Evolutionary conservation across 495 filamentous ascomycete species (phyloP).

Genomic region (Hypoxylon subgilvum): DNA sequence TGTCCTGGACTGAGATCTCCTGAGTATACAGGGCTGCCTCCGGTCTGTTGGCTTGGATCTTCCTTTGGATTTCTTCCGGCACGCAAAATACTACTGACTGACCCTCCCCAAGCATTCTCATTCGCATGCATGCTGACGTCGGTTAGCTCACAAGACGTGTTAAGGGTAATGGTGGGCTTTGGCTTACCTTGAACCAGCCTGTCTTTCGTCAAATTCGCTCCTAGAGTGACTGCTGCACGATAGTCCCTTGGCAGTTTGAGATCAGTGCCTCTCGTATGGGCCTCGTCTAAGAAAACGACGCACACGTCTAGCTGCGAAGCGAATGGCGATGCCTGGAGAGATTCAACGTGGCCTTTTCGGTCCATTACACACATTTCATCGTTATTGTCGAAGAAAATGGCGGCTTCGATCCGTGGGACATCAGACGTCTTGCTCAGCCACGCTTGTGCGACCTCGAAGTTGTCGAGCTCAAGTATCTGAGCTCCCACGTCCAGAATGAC

Average conservation of each 20-base stretch:
- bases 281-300: slow-evolving; percentile 75
- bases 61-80: slow-evolving; percentile 58
- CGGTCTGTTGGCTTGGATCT: slow-evolving; percentile 37
- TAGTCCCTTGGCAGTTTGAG: slow-evolving; percentile 66
- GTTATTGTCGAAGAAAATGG: slow-evolving; percentile 59
- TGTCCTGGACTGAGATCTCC: slow-evolving; percentile 51
- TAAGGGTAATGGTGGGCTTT: not conserved
- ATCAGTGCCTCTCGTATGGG: slow-evolving; percentile 78
- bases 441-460: slow-evolving; percentile 56
- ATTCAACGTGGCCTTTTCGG: slow-evolving; percentile 53
- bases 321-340: slow-evolving; percentile 66
- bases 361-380: slow-evolving; percentile 57
- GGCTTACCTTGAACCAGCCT: slow-evolving; percentile 72
- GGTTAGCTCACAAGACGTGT: not conserved
- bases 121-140: slow-evolving; percentile 66
- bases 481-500: slow-evolving; percentile 79
- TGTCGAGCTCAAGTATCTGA: slow-evolving; percentile 70
- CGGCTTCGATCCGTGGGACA: slow-evolving; percentile 49
- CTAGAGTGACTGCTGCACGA: slow-evolving; percentile 72
- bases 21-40: not conserved
- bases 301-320: slow-evolving; percentile 64
- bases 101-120: slow-evolving; percentile 66
- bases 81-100: slow-evolving; percentile 67
- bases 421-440: slow-evolving; percentile 50
- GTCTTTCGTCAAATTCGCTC: slow-evolving; percentile 72